Conservation (phyloP, 306 rosid genomes). For the Casuarina equisetifolia region DNA sequence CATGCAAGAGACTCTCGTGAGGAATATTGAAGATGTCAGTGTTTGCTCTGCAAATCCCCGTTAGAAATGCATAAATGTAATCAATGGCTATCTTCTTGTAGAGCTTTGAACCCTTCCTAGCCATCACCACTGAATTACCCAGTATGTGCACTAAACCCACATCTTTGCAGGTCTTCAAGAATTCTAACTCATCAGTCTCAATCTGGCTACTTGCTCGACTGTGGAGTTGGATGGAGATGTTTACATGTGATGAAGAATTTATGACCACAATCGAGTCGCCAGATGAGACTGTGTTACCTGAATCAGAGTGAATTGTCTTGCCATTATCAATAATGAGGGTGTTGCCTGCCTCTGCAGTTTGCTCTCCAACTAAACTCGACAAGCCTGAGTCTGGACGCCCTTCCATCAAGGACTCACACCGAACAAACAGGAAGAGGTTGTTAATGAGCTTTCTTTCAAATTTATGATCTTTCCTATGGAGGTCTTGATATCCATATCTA, state of each 20-base stretch:
- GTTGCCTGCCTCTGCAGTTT: constrained; percentile 43
- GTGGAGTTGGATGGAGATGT: constrained; percentile 39
- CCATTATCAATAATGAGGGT: constrained; percentile 32
- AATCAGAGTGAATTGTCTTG: constrained; percentile 37
- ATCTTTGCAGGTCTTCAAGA: constrained; percentile 71
- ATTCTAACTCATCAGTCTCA: constrained; percentile 73
- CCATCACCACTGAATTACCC: constrained; percentile 79
- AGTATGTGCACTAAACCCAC: constrained; percentile 96
- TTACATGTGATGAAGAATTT: constrained; percentile 43
- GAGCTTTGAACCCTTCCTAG: constrained; percentile 71
- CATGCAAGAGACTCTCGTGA: constrained; percentile 93
- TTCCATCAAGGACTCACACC: constrained; percentile 90
- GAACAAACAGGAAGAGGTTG: constrained; percentile 58
- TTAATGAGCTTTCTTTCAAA: constrained; percentile 89
- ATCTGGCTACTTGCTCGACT: constrained; percentile 55
- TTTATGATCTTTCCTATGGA: constrained; percentile 75
- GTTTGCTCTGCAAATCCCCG: constrained; percentile 89
- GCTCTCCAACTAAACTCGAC: constrained; percentile 60
- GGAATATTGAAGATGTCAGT: constrained; percentile 96
- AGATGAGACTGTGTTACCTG: constrained; percentile 52
- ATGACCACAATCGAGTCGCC: constrained; percentile 61
- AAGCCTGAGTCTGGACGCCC: constrained; percentile 86
- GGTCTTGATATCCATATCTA: constrained; percentile 88
- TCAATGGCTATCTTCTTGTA: constrained; percentile 77
- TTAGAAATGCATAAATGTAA: constrained; percentile 82